A percentile compares a stretch with the other conserved stretches of the same genome.
Conservation (phyloP, 2,329 filamentous ascomycete genomes). For the Verticillium albo-atrum region DNA sequence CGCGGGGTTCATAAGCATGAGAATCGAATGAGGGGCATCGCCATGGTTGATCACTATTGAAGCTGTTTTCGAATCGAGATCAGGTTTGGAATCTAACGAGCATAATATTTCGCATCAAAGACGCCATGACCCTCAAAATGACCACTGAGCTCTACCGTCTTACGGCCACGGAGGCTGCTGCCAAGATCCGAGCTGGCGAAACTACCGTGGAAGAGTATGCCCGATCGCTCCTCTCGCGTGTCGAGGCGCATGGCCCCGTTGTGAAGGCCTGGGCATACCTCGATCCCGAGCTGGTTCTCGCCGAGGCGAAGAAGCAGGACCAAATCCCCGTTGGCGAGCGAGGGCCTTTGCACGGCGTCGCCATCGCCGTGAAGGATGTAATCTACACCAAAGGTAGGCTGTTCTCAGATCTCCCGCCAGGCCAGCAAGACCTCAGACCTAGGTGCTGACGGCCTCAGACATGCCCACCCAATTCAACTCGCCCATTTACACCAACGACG, state of each 20-base stretch:
- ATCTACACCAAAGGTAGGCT: conserved; percentile 47
- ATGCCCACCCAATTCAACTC: conserved; percentile 57
- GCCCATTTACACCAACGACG: conserved; percentile 43
- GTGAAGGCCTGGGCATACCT: conserved; percentile 49
- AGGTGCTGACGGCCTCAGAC: conserved; percentile 23
- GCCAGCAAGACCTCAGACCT: background rate
- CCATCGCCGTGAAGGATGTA: conserved; percentile 57
- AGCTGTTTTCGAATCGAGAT: background rate
- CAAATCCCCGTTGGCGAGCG: conserved; percentile 38
- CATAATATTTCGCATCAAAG: background rate
- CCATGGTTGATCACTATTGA: background rate
- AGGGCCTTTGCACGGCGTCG: conserved; percentile 52
- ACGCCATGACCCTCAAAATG: background rate
- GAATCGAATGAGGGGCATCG: background rate
- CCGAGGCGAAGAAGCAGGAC: conserved; percentile 46
- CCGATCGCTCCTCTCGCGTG: conserved; percentile 38
- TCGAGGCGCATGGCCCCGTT: conserved; percentile 35
- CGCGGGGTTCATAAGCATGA: background rate
- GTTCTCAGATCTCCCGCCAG: background rate
- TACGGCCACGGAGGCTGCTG: conserved; percentile 36
- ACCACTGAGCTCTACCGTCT: conserved; percentile 9
- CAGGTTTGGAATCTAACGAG: background rate
- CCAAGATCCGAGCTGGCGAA: conserved; percentile 29
- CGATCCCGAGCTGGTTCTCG: conserved; percentile 38
- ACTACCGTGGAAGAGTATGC: conserved; percentile 47